A percentile compares a stretch with the other conserved stretches of the same genome.
phyloP scores from a whole-genome alignment of 768 basidiomycete genomes.

The Xerocomus potaroensis region DNA sequence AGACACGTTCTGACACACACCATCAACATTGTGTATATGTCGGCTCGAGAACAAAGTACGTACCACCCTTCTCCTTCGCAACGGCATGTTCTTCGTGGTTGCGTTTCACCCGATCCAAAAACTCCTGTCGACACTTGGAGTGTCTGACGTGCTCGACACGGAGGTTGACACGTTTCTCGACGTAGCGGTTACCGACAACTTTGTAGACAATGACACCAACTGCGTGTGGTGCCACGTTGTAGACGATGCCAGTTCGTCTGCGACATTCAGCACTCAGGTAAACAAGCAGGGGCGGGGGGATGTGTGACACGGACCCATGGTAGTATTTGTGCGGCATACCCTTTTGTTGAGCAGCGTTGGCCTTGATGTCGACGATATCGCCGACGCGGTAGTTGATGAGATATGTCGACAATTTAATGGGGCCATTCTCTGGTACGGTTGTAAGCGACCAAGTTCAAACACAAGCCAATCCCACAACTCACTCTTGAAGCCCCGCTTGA shows the following conservation, averaged over 20 bases:
- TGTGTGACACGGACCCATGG: constrained; percentile 68
- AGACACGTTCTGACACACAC: constrained; percentile 57
- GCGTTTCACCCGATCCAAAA: constrained; percentile 90
- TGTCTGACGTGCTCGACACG: constrained; percentile 93
- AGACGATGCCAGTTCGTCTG: constrained; percentile 96
- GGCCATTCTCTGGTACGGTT: constrained; percentile 69
- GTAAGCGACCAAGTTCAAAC: constrained; percentile 5
- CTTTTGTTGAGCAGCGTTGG: constrained; percentile 98
- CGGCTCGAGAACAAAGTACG: constrained; percentile 28
- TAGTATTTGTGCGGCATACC: constrained; percentile 99
- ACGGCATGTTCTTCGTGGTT: constrained; percentile 81
- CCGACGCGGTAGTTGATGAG: constrained; percentile 91
- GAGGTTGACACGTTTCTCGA: constrained; percentile 99
- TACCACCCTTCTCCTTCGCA: constrained; percentile 86
- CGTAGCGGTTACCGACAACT: constrained; percentile 97
- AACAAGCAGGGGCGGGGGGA: neutral
- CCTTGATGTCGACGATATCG: constrained; percentile 99
- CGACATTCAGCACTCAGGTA: constrained; percentile 5
- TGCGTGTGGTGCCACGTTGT: constrained; percentile 93
- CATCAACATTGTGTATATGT: neutral
- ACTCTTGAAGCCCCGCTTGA: constrained; percentile 99
- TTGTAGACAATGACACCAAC: constrained; percentile 99
- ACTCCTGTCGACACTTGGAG: constrained; percentile 97
- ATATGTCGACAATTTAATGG: constrained; percentile 88
- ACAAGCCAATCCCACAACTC: constrained; percentile 28